Evolutionary conservation across 345 rosid genomes (phyloP).

Genomic region (Boechera divaricarpa): DNA sequence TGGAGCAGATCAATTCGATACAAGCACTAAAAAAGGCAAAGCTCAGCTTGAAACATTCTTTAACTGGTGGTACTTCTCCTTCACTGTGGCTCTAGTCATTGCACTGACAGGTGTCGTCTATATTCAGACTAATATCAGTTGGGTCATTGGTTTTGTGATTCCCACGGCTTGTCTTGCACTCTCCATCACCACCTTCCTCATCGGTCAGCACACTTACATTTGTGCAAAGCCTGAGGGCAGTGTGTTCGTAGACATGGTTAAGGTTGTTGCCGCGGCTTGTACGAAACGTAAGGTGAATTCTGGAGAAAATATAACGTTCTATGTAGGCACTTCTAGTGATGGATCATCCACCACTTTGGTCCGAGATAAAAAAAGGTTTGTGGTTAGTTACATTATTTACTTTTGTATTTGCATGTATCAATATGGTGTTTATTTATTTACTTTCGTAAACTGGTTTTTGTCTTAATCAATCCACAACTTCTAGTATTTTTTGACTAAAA

Average conservation of each 20-base stretch:
- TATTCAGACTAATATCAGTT: slow-evolving; percentile 68
- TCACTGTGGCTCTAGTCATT: slow-evolving; percentile 59
- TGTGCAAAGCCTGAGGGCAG: slow-evolving; percentile 61
- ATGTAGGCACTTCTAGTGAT: slow-evolving; percentile 32
- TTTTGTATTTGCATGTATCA: background rate
- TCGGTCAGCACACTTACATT: slow-evolving; percentile 60
- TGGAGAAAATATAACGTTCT: slow-evolving; percentile 32
- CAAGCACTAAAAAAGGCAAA: slow-evolving; percentile 56
- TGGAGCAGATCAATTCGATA: slow-evolving; percentile 81
- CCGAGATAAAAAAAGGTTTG: slow-evolving; percentile 33
- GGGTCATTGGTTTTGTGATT: slow-evolving; percentile 65
- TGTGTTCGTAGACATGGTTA: slow-evolving; percentile 56
- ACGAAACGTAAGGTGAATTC: slow-evolving; percentile 46
- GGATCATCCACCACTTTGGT: slow-evolving; percentile 38
- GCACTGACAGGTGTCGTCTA: slow-evolving; percentile 72
- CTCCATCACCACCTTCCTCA: slow-evolving; percentile 59
- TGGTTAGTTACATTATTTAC: background rate
- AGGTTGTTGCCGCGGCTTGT: slow-evolving; percentile 56
- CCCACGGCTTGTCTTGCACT: slow-evolving; percentile 63
- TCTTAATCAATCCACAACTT: background rate
- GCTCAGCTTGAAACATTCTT: slow-evolving; percentile 67
- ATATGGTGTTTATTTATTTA: background rate
- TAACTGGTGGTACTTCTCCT: slow-evolving; percentile 87
- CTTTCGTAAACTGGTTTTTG: background rate
- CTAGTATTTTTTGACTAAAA: background rate